Conservation (phyloP, 805 yeast species). For the Wickerhamiella cacticola region DNA sequence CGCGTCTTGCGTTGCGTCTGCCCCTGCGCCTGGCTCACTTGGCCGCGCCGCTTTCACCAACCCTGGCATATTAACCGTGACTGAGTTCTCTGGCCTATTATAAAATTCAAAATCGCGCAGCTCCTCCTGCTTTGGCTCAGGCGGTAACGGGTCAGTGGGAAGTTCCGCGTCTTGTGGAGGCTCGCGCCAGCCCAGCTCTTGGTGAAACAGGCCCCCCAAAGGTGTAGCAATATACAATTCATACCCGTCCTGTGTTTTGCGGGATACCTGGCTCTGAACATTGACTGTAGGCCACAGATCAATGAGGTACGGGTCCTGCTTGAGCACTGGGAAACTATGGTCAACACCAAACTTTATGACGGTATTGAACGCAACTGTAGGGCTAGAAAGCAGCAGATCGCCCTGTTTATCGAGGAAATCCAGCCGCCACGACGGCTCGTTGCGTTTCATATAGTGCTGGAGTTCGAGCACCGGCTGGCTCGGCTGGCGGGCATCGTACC, state of each 20-base stretch:
- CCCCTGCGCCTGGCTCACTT: too few species aligned
- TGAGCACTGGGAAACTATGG: constrained; percentile 30
- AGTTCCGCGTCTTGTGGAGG: background rate
- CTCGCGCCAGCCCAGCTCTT: constrained; percentile 8
- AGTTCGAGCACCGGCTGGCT: constrained; percentile 49
- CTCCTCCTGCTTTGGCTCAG: too few species aligned
- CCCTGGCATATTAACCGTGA: background rate
- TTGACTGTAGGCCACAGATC: constrained; percentile 20
- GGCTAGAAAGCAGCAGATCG: background rate
- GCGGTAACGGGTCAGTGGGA: background rate
- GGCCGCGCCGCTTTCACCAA: background rate
- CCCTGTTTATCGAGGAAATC: background rate
- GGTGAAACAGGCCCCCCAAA: constrained; percentile 20
- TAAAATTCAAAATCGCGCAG: background rate
- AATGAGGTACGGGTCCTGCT: constrained; percentile 19
- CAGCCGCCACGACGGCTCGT: constrained; percentile 30
- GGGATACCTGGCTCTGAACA: constrained; percentile 18
- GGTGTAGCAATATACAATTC: constrained; percentile 15
- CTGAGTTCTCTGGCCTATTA: background rate
- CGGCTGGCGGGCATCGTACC: constrained; percentile 32
- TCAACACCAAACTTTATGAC: constrained; percentile 30
- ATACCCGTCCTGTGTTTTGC: constrained; percentile 1
- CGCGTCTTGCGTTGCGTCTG: too few species aligned
- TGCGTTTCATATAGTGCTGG: constrained; percentile 52
- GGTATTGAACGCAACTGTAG: constrained; percentile 24